Evolutionary conservation across 164 flowering plant species (phyloP), one percentile per base, ranked within the genome.

Genomic region (Tetracentron sinense): DNA sequence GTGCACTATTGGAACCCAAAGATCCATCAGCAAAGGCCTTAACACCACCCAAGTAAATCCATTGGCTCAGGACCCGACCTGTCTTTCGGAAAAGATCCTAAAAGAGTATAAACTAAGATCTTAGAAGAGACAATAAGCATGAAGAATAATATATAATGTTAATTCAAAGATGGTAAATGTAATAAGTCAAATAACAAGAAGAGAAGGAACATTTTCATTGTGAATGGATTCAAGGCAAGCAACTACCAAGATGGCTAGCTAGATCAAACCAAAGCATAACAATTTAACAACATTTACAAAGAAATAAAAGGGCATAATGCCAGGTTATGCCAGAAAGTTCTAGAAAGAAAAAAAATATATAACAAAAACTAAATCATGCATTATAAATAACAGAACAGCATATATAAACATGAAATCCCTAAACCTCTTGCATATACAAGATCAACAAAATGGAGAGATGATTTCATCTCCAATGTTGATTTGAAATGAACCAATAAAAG

Each of bases 11-110:
- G 52, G 99, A 94, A 56, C 99, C 99, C 72, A 94, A 69, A 17
- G 99, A 94, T 29, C 99, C 99, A 82, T 94, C 99, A 62, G 82
- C 77, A 80, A 94, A 94, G 67, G 91, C 88, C 70, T 94, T 94
- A 4, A 88, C 89, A 55, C 99, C 99, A 72, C 96, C 99, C 68
- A 91, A 74, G 68, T 83, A 86, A 66, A 94, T 73, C 95, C 93
- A 81, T 30, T 83, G 74, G 69, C 96, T 89, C 33, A 85, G 4
- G 16, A 65, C 72, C 52, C 63, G 85, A 50, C 96, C 90, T 60
- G 66, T 71, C 65, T 72, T 73, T 23, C 64, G 63, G 46, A 81
- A 60, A 50, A 84, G 78, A 71, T 79, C 90, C 99, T 94, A 66
- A 28, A 30, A 7, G 55, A 26, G 17, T 27, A 38, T 61, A 57